Conservation (phyloP, 352 stramenopile genomes). For the Globisporangium nodosum region DNA sequence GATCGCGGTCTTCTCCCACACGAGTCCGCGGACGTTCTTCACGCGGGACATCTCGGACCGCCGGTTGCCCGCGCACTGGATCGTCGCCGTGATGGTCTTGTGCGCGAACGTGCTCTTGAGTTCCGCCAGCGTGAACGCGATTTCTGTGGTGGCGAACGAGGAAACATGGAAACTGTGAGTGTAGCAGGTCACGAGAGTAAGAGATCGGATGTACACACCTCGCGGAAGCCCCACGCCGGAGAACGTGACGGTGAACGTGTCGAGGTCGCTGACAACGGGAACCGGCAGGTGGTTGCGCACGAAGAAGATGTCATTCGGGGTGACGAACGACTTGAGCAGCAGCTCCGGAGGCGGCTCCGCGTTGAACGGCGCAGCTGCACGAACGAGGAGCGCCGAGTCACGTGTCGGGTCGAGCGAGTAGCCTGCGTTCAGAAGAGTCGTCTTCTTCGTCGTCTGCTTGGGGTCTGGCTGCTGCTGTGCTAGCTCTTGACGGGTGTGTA, state of each 20-base stretch:
- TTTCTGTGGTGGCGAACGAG: neutral
- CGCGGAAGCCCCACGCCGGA: conserved; percentile 47
- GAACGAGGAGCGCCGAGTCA: conserved; percentile 84
- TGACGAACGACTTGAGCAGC: conserved; percentile 93
- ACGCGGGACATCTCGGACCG: conserved; percentile 70
- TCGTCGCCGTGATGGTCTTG: conserved; percentile 72
- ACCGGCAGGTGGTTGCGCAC: conserved; percentile 98
- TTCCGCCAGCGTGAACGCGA: conserved; percentile 73
- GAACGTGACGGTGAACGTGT: conserved; percentile 64
- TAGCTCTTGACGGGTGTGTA: neutral
- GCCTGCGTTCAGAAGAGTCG: neutral
- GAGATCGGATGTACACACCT: conserved; percentile 11
- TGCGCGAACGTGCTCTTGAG: conserved; percentile 83
- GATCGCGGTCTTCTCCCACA: conserved; percentile 59
- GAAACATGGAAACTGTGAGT: neutral
- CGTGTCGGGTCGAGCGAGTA: conserved; percentile 73
- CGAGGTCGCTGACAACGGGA: conserved; percentile 62
- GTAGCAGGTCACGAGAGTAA: neutral
- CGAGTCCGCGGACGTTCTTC: conserved; percentile 30
- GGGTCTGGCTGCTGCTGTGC: neutral
- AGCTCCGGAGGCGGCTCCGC: conserved; percentile 91
- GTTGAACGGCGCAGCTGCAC: conserved; percentile 93
- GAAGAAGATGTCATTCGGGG: conserved; percentile 97
- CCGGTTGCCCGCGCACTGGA: conserved; percentile 93
- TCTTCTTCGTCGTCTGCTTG: neutral